Evolutionary conservation across 345 rosid genomes (phyloP), one percentile per base, ranked within the genome.

Genomic region (Hirschfeldia incana): DNA sequence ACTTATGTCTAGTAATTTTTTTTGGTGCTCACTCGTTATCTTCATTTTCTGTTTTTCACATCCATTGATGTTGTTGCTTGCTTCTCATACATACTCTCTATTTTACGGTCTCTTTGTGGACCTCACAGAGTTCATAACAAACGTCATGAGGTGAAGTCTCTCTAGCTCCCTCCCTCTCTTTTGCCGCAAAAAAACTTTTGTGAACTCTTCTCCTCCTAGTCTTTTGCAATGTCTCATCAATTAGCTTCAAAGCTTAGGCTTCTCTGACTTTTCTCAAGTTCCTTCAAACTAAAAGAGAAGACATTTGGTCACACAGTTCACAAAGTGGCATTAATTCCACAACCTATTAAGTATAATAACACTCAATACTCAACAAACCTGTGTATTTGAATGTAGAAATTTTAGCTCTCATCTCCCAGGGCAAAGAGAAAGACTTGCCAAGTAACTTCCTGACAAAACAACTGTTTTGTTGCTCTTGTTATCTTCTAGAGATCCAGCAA

Each of bases 371-470:
- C 34, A 44, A 60, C 66, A 44, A 42, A 78, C 98, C 94, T 92
- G 97, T 34, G 94, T 89, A 77, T 94, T 92, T 29, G 84, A 78
- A 70, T 94, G 98, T 61, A 91, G 77, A 89, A 94, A 94, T 16
- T 94, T 89, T 77, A 92, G 84, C 89, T 92, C 88, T 15, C 92
- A 88, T 80, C 88, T 91, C 72, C 95, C 98, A 64, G 94, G 94
- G 80, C 90, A 92, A 62, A 92, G 96, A 74, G 97, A 89, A 12
- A 94, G 88, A 79, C 87, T 94, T 30, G 98, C 98, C 76, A 94
- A 78, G 87, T 92, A 94, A 82, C 83, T 91, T 83, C 91, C 97
- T 92, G 84, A 13, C 29, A 65, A 32, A 26, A 57, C n/a, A 75
- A 57, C 58, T 28, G 0, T 0, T 37, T 16, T 53, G 10, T 49